Percentiles rank a stretch among this genome's conserved stretches.
Conservation (phyloP, 2,329 filamentous ascomycete species). For the Arthrobotrys entomopaga region DNA sequence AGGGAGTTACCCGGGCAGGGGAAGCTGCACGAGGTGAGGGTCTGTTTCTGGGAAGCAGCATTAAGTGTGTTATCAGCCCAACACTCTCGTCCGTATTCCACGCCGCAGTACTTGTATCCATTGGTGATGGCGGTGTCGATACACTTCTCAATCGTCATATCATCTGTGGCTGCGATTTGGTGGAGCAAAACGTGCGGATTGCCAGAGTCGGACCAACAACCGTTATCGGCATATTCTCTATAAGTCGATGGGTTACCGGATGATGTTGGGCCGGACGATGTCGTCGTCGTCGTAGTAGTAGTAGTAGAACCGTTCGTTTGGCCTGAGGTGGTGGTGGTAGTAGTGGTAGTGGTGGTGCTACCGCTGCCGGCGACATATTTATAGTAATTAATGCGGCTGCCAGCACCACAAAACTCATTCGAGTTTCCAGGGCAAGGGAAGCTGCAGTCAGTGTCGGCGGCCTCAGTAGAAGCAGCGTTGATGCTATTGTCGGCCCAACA, state of each 20-base stretch:
- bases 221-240: slow-evolving; percentile 34
- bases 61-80: slow-evolving; percentile 57
- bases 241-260: slow-evolving; percentile 26
- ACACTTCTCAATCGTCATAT: slow-evolving; percentile 51
- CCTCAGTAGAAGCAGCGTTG: slow-evolving; percentile 19
- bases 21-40: slow-evolving; percentile 50
- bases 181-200: background rate
- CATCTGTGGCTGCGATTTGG: slow-evolving; percentile 23
- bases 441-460: slow-evolving; percentile 45
- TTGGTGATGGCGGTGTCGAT: slow-evolving; percentile 45
- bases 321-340: slow-evolving; percentile 54
- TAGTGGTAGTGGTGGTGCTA: slow-evolving; percentile 52
- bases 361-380: slow-evolving; percentile 55
- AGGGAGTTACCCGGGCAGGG: slow-evolving; percentile 61
- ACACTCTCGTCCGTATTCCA: slow-evolving; percentile 58
- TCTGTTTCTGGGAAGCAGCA: slow-evolving; percentile 32
- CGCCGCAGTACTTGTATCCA: slow-evolving; percentile 59
- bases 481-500: slow-evolving; percentile 59
- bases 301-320: slow-evolving; percentile 25
- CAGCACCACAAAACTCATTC: slow-evolving; percentile 63
- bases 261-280: slow-evolving; percentile 16
- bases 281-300: slow-evolving; percentile 17
- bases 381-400: slow-evolving; percentile 62
- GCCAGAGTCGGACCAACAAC: slow-evolving; percentile 24
- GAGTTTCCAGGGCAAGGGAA: slow-evolving; percentile 62